A percentile compares a stretch with the other conserved stretches of the same genome.
These are phyloP conservation scores for Aschersonia sp. DNA, from an alignment of 2,329 filamentous ascomycete genomes.

Conservation along the genomic window DNA sequence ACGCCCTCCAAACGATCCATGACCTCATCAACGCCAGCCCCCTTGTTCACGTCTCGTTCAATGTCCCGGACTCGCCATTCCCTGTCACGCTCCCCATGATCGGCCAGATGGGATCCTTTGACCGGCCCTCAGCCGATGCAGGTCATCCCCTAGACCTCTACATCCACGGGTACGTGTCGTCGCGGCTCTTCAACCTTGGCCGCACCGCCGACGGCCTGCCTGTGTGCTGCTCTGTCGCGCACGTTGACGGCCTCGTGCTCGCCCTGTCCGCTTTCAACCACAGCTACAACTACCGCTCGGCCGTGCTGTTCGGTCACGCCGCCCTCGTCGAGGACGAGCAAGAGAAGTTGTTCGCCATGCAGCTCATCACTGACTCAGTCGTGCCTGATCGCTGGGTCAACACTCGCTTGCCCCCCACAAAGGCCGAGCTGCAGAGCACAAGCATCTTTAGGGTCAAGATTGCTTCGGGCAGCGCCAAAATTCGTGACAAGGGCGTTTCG, in stretches of 20 bases:
- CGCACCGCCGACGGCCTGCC: constrained; percentile 35
- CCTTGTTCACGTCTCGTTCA: constrained; percentile 71
- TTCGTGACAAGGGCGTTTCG: constrained; percentile 48
- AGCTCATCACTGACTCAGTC: constrained; percentile 62
- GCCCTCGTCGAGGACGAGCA: constrained; percentile 47
- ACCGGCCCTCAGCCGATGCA: constrained; percentile 40
- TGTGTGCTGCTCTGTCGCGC: constrained; percentile 56
- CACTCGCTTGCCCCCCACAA: constrained; percentile 55
- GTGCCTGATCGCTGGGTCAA: constrained; percentile 55
- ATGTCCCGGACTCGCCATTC: constrained; percentile 48
- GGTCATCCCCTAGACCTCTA: constrained; percentile 61
- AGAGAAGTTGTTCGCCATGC: constrained; percentile 69
- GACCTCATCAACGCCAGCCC: constrained; percentile 59
- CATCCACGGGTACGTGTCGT: constrained; percentile 73
- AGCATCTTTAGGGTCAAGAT: constrained; percentile 57
- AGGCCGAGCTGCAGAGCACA: constrained; percentile 62
- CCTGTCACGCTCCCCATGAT: constrained; percentile 76
- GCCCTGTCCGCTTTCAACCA: constrained; percentile 68
- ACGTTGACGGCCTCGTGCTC: constrained; percentile 68
- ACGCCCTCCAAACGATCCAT: constrained; percentile 62
- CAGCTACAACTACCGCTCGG: constrained; percentile 78
- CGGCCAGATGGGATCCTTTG: constrained; percentile 64
- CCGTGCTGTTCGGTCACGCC: constrained; percentile 63
- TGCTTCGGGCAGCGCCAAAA: constrained; percentile 61
- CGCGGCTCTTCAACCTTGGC: constrained; percentile 58